A percentile compares a stretch with the other conserved stretches of the same genome.
Evolutionary conservation across 179 eudicot species (phyloP).

Genomic region (Carnegiea gigantea): DNA sequence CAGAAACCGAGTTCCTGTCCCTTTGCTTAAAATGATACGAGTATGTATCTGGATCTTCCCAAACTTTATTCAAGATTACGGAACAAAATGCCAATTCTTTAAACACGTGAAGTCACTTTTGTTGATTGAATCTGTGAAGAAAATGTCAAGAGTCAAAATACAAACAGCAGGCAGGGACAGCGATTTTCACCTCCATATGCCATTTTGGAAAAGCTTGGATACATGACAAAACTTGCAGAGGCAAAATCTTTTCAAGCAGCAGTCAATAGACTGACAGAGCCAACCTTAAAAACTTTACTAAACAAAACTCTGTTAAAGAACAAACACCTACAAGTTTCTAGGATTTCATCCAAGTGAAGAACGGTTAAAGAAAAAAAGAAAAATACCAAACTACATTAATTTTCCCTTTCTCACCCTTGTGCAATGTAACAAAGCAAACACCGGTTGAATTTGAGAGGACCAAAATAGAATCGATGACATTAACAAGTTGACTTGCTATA

Average conservation of each 20-base stretch:
- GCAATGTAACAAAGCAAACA: conserved; percentile 1
- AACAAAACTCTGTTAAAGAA: neutral
- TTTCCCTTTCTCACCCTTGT: neutral
- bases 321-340: conserved; percentile 13
- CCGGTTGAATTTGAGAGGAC: neutral
- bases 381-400: conserved; percentile 11
- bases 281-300: neutral
- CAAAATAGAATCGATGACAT: conserved; percentile 8
- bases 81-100: no score
- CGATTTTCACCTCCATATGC: neutral
- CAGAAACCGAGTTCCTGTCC: no score
- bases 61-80: no score
- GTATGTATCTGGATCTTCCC: no score
- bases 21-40: no score
- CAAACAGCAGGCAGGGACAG: neutral
- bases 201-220: neutral
- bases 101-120: neutral
- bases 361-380: neutral
- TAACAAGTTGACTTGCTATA: neutral
- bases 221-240: conserved; percentile 9
- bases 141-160: neutral
- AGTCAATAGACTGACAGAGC: neutral
- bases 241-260: conserved; percentile 4
- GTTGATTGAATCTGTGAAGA: neutral
- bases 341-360: neutral